Conservation (phyloP, 768 basidiomycete genomes). For the Agrocybe pediades region DNA sequence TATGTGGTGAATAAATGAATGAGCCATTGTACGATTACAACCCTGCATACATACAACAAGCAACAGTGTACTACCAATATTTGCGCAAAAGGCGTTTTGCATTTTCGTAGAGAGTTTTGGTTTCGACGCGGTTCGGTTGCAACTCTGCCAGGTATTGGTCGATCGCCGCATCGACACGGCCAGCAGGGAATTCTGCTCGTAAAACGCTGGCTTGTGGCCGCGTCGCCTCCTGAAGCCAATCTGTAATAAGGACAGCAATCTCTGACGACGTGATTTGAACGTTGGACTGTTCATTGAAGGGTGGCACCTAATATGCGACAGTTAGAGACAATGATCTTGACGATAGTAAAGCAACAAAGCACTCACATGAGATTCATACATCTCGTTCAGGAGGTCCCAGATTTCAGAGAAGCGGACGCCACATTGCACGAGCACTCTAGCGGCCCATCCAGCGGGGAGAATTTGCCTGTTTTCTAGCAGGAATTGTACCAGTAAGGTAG, state of each 20-base stretch:
- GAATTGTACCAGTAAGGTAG: slow-evolving; percentile 76
- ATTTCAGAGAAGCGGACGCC: slow-evolving; percentile 80
- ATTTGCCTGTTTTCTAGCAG: slow-evolving; percentile 58
- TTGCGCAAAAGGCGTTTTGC: slow-evolving; percentile 71
- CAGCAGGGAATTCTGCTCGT: slow-evolving; percentile 74
- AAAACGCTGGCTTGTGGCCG: slow-evolving; percentile 68
- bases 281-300: slow-evolving; percentile 79
- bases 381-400: slow-evolving; percentile 84
- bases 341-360: not conserved
- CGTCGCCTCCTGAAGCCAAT: slow-evolving; percentile 80
- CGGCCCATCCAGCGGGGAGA: slow-evolving; percentile 79
- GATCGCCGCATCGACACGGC: slow-evolving; percentile 70
- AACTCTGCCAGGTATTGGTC: slow-evolving; percentile 77
- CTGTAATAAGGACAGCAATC: slow-evolving; percentile 76
- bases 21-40: slow-evolving; percentile 6
- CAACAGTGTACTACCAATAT: slow-evolving; percentile 54
- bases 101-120: slow-evolving; percentile 64
- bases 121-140: slow-evolving; percentile 60
- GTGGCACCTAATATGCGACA: slow-evolving; percentile 57
- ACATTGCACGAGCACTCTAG: slow-evolving; percentile 77
- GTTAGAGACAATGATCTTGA: not conserved
- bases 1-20: slow-evolving; percentile 4
- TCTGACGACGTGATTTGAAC: slow-evolving; percentile 81
- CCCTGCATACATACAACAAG: slow-evolving; percentile 15
- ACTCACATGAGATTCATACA: slow-evolving; percentile 86